Evolutionary conservation across 495 filamentous ascomycete species (phyloP), one percentile per base, ranked within the genome.

Genomic region (Podospora appendiculata): DNA sequence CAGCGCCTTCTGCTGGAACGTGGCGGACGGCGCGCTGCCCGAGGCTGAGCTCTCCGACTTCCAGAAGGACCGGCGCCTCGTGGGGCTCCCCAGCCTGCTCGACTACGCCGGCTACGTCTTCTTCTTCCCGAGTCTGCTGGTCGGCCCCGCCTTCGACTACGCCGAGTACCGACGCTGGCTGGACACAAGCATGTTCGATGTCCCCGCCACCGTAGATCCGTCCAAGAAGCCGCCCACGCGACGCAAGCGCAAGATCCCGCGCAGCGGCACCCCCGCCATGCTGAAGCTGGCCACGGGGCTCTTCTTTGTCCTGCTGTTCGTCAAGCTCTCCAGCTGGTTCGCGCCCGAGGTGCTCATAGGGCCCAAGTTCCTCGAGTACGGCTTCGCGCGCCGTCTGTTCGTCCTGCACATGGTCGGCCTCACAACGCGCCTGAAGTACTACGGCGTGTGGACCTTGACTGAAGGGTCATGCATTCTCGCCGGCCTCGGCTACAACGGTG

Each of bases 1-100:
- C n/a, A 86, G 82, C 9, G 83, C 91, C 19, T 98, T 97, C 65
- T 95, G 90, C 73, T 98, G 93, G 93, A 96, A 96, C 63, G 84
- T 97, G 17, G 86, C 90, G 57, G 93, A 98, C 69, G 93, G 94
- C 32, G 80, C 81, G 48, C 71, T 92, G 34, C 84, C 89, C 10
- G 80, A 87, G 32, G 77, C 84, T 32, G 84, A 89, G 50, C 80
- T 98, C 19, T 86, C 87, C 4, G 90, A 92, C 54, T 79, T 86
- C 51, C 93, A 98, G 63, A 88, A 86, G 62, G 88, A 92, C 58
- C 82, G 88, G 44, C 85, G 86, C 19, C 78, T 98, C 36, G 71
- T 67, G 14, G 58, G 87, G 41, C 75, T 98, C 36, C 93, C 93
- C 0, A 64, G 68, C 32, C 57, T 91, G 4, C 68, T 95, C 43